phyloP scores from a whole-genome alignment of 2,329 filamentous ascomycete species.

The Apiospora koreana region DNA sequence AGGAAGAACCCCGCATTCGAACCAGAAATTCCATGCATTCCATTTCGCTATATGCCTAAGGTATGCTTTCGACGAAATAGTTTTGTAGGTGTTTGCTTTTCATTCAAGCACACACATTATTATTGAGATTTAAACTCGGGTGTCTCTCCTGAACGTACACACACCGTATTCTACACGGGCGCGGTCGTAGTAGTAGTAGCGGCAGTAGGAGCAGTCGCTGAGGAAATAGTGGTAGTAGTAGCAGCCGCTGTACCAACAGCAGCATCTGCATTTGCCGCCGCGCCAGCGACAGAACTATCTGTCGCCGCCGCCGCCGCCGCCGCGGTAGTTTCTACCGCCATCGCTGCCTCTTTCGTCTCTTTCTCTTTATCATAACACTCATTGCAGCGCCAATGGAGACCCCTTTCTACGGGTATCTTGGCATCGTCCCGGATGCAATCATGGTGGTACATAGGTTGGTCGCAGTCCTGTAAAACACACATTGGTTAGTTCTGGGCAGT shows the following conservation, averaged over 20 bases:
- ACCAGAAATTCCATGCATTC: not conserved
- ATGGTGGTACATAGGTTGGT: constrained; percentile 11
- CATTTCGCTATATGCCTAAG: constrained; percentile 1
- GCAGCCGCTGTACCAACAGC: constrained; percentile 7
- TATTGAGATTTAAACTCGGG: not conserved
- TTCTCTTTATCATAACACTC: constrained; percentile 9
- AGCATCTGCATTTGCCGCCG: not conserved
- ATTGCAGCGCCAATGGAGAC: constrained; percentile 12
- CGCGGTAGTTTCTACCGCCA: not conserved
- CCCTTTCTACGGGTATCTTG: constrained; percentile 7
- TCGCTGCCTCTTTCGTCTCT: not conserved
- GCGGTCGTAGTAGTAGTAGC: not conserved
- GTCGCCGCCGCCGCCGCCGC: not conserved
- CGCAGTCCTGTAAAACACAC: constrained; percentile 10
- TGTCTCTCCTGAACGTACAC: not conserved
- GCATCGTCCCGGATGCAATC: constrained; percentile 10
- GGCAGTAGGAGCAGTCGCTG: not conserved
- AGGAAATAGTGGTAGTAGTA: not conserved
- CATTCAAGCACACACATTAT: not conserved
- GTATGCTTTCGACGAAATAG: not conserved
- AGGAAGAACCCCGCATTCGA: not conserved
- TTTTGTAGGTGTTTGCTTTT: not conserved
- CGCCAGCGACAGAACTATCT: not conserved
- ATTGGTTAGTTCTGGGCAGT: not conserved
- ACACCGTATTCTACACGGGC: not conserved